phyloP scores from a whole-genome alignment of 768 basidiomycete genomes.

The Hydnum rufescens region DNA sequence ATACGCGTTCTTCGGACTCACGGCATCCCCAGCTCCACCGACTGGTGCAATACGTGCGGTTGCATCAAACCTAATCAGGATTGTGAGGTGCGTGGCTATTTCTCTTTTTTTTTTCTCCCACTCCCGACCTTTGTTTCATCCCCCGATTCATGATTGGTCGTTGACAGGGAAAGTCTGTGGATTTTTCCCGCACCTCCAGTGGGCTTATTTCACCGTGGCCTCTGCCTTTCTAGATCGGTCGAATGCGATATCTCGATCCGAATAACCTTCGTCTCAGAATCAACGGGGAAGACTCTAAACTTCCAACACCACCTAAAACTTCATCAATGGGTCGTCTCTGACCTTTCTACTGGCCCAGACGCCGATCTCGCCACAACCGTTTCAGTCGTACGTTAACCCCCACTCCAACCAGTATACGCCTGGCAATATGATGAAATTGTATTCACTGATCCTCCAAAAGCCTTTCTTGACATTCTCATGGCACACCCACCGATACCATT shows the following conservation, averaged over 20 bases:
- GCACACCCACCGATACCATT: constrained; percentile 69
- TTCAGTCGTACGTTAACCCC: constrained; percentile 26
- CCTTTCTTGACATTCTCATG: constrained; percentile 65
- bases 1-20: no score
- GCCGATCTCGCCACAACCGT: constrained; percentile 43
- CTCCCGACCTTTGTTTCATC: no score
- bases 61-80: no score
- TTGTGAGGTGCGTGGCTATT: no score
- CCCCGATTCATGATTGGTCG: no score
- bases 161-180: no score
- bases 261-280: constrained; percentile 73
- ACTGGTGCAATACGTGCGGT: no score
- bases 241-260: constrained; percentile 94
- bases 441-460: constrained; percentile 80
- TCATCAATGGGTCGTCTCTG: constrained; percentile 46
- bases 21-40: no score
- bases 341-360: constrained; percentile 20
- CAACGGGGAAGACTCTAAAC: constrained; percentile 74
- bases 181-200: no score
- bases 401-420: constrained; percentile 53
- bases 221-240: no score
- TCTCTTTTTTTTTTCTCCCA: no score
- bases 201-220: no score
- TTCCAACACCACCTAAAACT: constrained; percentile 90
- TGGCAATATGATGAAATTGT: constrained; percentile 99